phyloP scores from a whole-genome alignment of 2,329 filamentous ascomycete species.

The Penicillium concentricum region DNA sequence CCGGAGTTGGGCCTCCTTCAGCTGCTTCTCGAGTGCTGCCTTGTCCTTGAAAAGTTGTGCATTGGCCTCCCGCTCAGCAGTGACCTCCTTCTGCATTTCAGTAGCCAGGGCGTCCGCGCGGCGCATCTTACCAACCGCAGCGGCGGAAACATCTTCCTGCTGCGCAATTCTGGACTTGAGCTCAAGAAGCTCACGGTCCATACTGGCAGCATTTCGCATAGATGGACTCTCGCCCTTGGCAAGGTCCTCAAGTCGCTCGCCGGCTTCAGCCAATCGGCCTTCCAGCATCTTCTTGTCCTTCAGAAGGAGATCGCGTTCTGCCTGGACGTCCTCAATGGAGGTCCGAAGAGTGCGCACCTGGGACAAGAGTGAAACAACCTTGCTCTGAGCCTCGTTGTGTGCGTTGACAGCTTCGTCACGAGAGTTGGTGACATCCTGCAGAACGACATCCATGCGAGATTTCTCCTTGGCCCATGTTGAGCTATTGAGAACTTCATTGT shows the following conservation, averaged over 20 bases:
- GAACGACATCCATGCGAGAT: slow-evolving; percentile 80
- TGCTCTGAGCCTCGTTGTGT: slow-evolving; percentile 91
- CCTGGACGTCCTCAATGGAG: slow-evolving; percentile 78
- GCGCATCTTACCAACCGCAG: slow-evolving; percentile 95
- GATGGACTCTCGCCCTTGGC: slow-evolving; percentile 81
- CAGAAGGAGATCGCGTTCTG: slow-evolving; percentile 78
- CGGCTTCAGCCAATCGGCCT: slow-evolving; percentile 78
- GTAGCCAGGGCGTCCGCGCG: slow-evolving; percentile 81
- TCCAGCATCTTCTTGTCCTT: slow-evolving; percentile 92
- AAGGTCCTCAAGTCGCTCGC: slow-evolving; percentile 82
- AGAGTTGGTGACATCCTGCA: slow-evolving; percentile 85
- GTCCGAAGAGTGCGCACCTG: slow-evolving; percentile 83
- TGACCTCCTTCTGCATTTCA: slow-evolving; percentile 92
- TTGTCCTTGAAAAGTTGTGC: slow-evolving; percentile 86
- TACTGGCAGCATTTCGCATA: slow-evolving; percentile 81
- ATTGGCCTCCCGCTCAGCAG: slow-evolving; percentile 77
- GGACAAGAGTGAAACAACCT: slow-evolving; percentile 84
- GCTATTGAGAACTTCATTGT: slow-evolving; percentile 95
- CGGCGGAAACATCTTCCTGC: slow-evolving; percentile 87
- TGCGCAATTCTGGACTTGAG: slow-evolving; percentile 86
- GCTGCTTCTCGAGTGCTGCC: slow-evolving; percentile 78
- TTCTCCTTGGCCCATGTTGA: slow-evolving; percentile 99
- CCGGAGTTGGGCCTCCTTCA: slow-evolving; percentile 86
- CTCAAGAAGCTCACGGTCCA: slow-evolving; percentile 85
- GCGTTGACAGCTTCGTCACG: slow-evolving; percentile 89